Evolutionary conservation across 306 rosid species (phyloP).

Genomic region (Pterocarpus macrocarpus): DNA sequence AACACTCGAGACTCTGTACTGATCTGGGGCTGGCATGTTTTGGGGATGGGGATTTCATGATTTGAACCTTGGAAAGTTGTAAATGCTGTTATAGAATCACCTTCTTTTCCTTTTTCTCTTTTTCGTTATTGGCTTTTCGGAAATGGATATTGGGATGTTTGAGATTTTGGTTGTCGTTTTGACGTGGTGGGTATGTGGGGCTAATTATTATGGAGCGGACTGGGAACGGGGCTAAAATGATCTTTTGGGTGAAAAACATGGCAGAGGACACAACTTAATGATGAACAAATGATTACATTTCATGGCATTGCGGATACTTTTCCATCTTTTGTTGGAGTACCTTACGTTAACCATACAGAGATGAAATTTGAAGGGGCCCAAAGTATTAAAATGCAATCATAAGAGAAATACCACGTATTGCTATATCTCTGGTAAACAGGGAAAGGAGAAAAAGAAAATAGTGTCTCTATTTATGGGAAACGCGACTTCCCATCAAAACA

Average conservation of each 20-base stretch:
- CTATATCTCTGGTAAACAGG: not conserved
- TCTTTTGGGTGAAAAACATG: conserved; percentile 43
- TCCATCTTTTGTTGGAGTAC: conserved; percentile 1
- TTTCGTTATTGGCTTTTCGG: conserved; percentile 1
- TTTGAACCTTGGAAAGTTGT: conserved; percentile 31
- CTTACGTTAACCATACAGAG: conserved; percentile 30
- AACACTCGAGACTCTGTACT: not conserved
- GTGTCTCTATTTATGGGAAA: not conserved
- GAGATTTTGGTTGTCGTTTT: conserved; percentile 28
- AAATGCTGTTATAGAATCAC: conserved; percentile 11
- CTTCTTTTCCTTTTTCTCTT: not conserved
- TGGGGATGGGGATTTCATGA: not conserved
- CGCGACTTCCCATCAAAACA: not conserved
- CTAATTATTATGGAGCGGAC: conserved; percentile 43
- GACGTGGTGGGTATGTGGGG: conserved; percentile 19
- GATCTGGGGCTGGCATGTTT: not conserved
- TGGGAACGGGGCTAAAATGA: conserved; percentile 33
- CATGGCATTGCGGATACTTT: conserved; percentile 35
- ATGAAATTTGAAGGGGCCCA: conserved; percentile 33
- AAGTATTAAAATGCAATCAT: conserved; percentile 34
- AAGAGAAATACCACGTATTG: conserved; percentile 19
- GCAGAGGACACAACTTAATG: conserved; percentile 39
- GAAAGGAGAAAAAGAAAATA: not conserved
- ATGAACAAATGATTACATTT: conserved; percentile 54
- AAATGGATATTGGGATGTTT: not conserved